Evolutionary conservation across 2,329 filamentous ascomycete genomes (phyloP), one percentile per base, ranked within the genome.

Genomic region (Sarocladium kiliense): DNA sequence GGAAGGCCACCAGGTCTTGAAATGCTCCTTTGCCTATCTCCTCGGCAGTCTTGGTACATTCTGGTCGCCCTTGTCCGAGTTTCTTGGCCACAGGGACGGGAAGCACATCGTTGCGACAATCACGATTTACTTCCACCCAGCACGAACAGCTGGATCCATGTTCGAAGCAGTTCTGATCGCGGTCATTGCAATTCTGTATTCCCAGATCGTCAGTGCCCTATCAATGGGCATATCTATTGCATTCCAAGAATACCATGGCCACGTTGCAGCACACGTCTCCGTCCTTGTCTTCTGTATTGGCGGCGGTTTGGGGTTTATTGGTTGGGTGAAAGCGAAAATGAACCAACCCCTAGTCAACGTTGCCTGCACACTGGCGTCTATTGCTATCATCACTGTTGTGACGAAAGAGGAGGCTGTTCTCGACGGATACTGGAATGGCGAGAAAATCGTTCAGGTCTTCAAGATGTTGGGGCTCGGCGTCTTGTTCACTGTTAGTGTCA

Each of bases 41-140:
- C 71, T 97, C 32, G 93, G 89, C 18, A 95, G 89, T 62, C 76
- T 96, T 69, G 91, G 87, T 34, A 97, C 92, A 0, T 94, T 96
- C 63, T 85, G 90, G 59, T 82, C 86, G 2, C 79, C 81, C 2
- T 77, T 96, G 55, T 86, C 91, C 16, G 74, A 78, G 7, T 82
- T 91, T 56, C 76, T 97, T 16, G 93, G 93, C 11, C 79, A 86
- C 59, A 88, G 91, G 65, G 92, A 96, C 71, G 91, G 91, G 53
- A 97, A 97, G 67, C 93, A 97, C 71, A 86, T 96, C 65, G 91
- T 96, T 53, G 91, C 91, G 30, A 97, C 93, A 2, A 84, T 97
- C 56, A 95, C 91, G 1, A 92, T 97, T 11, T 97, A 96, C 66
- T 97, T 97, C 65, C 91, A 97, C 68, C 91, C 93, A 3, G 89